Evolutionary conservation across 371 early-diverging fungal genomes (phyloP), one percentile per base, ranked within the genome.

Genomic region (Mucor lusitanicus): DNA sequence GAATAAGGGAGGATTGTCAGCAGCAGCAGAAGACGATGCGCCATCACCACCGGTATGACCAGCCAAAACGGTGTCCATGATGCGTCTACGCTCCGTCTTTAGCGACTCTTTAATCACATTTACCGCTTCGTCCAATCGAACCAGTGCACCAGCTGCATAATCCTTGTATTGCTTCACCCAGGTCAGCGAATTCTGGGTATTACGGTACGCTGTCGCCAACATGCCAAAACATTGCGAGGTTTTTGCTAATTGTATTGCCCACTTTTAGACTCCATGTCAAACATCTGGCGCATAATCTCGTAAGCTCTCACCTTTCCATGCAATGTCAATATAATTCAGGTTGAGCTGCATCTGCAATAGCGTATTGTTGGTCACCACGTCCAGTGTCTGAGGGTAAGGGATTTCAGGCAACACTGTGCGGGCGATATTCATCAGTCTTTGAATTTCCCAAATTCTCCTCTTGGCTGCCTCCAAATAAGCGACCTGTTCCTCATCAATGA

Each of bases 371-470:
- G 70, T 76, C 5, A 79, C 77, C 2, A 78, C 69, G 59, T 82
- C 76, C 28, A 80, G 59, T 21, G 73, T 70, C 27, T 65, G 76
- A 40, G 82, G 78, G 37, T 78, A 67, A 35, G 82, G 82, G 4
- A 82, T 76, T 42, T 82, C 82, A 3, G 82, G 82, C 40, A 82
- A 56, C 5, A 70, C 54, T 19, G 73, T 73, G 8, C 82, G 71
- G 0, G 72, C 78, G 17, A 64, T 25, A 60, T 82, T 78, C 28
- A 82, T 40, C n/a, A 73, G 50, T 28, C 75, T 67, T 50, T 82
- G 80, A 21, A 71, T 71, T 27, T 74, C 76, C 64, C 70, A 76
- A 11, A 72, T 67, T 30, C 69, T 69, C 54, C 70, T 61, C 46
- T 63, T 68, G n/a, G 72, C 63, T 30, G 62, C 75, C 64, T 57